These are phyloP conservation scores for Wickerhamomyces rabaulensis DNA, from an alignment of 805 yeast genomes.

Conservation along the genomic window DNA sequence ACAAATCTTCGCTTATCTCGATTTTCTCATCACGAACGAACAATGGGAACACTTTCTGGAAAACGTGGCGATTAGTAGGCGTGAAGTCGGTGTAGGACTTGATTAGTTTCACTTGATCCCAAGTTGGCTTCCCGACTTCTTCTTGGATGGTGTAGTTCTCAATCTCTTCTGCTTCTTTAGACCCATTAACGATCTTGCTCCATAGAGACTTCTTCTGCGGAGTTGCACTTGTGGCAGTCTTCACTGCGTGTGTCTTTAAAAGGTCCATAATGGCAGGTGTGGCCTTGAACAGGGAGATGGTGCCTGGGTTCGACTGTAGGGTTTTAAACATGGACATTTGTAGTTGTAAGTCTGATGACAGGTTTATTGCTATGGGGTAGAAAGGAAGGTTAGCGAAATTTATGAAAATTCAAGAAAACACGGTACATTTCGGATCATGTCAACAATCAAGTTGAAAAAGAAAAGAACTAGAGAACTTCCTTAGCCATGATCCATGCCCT, in stretches of 20 bases:
- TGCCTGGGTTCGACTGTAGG: constrained; percentile 39
- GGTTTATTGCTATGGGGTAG: too few species aligned
- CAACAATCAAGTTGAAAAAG: too few species aligned
- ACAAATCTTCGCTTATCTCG: constrained; percentile 10
- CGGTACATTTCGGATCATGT: too few species aligned
- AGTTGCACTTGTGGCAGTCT: neutral
- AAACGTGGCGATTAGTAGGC: constrained; percentile 8
- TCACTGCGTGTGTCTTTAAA: neutral
- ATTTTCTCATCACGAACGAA: constrained; percentile 10
- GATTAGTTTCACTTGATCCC: constrained; percentile 21
- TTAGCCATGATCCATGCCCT: constrained; percentile 82
- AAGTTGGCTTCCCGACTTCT: constrained; percentile 18
- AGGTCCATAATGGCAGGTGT: constrained; percentile 6
- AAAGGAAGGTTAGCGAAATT: too few species aligned
- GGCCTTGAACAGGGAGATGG: constrained; percentile 35
- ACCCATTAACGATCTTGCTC: constrained; percentile 14
- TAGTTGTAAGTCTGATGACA: too few species aligned
- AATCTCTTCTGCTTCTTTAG: constrained; percentile 4
- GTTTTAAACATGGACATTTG: constrained; percentile 46
- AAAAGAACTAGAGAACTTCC: too few species aligned
- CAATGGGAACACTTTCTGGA: constrained; percentile 18
- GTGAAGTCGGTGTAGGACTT: constrained; percentile 11
- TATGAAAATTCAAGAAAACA: too few species aligned
- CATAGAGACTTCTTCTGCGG: constrained; percentile 12
- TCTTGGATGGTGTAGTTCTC: constrained; percentile 7